phyloP scores from a whole-genome alignment of 768 basidiomycete genomes.

The Tricholomella constricta region DNA sequence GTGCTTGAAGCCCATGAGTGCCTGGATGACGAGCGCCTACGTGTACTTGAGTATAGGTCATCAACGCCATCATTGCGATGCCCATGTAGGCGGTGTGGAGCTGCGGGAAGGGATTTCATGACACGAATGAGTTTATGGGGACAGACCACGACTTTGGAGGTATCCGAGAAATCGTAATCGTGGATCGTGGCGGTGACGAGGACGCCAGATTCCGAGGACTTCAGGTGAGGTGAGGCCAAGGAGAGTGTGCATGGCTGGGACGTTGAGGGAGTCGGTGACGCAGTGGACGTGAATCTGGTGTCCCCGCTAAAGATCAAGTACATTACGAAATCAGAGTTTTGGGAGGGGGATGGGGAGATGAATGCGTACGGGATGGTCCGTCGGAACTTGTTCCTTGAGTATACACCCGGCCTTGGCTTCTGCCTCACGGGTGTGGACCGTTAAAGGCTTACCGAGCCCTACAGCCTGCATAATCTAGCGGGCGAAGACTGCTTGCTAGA shows the following conservation, averaged over 20 bases:
- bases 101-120: conserved; percentile 29
- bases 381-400: conserved; percentile 74
- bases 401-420: conserved; percentile 82
- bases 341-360: background rate
- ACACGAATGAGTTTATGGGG: background rate
- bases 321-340: no score
- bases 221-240: conserved; percentile 1
- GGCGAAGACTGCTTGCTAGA: conserved; percentile 66
- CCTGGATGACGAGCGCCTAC: conserved; percentile 94
- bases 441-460: conserved; percentile 70
- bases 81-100: conserved; percentile 71
- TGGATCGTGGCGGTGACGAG: conserved; percentile 89
- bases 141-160: conserved; percentile 71
- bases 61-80: conserved; percentile 86
- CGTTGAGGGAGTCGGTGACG: conserved; percentile 78
- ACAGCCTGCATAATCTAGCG: conserved; percentile 74
- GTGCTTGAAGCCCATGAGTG: conserved; percentile 91
- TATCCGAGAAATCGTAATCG: conserved; percentile 90
- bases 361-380: conserved; percentile 59
- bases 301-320: background rate
- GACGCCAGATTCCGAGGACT: conserved; percentile 68
- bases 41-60: conserved; percentile 95
- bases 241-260: conserved; percentile 7
- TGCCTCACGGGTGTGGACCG: conserved; percentile 86
- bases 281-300: conserved; percentile 83